Conservation (phyloP, 2,329 filamentous ascomycete species). For the Trichoderma atroviride region DNA sequence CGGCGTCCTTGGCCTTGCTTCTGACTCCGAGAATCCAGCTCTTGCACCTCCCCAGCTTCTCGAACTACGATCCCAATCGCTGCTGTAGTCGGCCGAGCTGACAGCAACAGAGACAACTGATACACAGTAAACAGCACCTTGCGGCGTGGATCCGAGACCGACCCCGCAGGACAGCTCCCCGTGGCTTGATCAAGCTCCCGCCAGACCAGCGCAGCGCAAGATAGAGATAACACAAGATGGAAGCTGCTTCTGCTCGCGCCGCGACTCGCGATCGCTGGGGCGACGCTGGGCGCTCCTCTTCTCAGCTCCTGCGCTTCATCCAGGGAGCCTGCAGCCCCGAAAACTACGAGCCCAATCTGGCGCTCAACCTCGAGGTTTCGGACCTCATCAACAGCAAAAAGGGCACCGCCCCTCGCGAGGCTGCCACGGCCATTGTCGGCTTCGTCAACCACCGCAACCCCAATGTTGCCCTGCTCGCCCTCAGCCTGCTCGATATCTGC, state of each 20-base stretch:
- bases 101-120: background rate
- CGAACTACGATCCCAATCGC: background rate
- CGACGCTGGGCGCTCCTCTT: slow-evolving; percentile 75
- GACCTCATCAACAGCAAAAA: slow-evolving; percentile 98
- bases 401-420: slow-evolving; percentile 91
- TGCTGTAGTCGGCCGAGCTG: background rate
- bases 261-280: slow-evolving; percentile 93
- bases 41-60: background rate
- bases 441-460: slow-evolving; percentile 97
- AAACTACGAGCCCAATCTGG: slow-evolving; percentile 97
- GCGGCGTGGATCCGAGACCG: background rate
- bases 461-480: slow-evolving; percentile 87
- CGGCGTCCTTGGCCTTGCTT: background rate
- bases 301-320: slow-evolving; percentile 92
- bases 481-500: slow-evolving; percentile 94
- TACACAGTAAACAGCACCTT: background rate
- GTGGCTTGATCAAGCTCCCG: background rate
- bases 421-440: slow-evolving; percentile 87
- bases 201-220: background rate
- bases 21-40: slow-evolving; percentile 10
- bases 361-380: slow-evolving; percentile 91
- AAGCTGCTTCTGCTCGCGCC: slow-evolving; percentile 93
- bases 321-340: slow-evolving; percentile 94
- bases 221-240: slow-evolving; percentile 58
- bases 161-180: background rate